phyloP scores from a whole-genome alignment of 805 yeast genomes.

The Metschnikowia chrysomelidarum region DNA sequence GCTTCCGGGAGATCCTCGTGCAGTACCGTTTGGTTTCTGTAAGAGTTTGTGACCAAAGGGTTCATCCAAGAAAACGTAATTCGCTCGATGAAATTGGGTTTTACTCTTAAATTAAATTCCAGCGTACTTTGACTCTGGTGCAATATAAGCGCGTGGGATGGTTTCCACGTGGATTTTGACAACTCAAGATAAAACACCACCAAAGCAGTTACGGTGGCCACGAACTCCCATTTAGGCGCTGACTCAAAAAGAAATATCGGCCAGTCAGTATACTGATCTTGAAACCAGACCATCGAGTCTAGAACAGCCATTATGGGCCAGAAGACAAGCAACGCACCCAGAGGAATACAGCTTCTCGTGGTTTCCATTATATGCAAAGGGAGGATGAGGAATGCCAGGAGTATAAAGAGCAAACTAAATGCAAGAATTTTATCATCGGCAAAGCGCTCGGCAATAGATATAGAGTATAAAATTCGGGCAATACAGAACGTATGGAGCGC shows the following conservation, averaged over 20 bases:
- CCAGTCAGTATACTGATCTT: slow-evolving; percentile 27
- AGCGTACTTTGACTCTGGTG: slow-evolving; percentile 27
- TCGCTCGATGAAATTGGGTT: slow-evolving; percentile 36
- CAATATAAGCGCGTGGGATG: slow-evolving; percentile 36
- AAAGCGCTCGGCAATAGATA: slow-evolving; percentile 24
- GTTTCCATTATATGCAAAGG: slow-evolving; percentile 48
- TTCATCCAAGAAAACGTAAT: slow-evolving; percentile 51
- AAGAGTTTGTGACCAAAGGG: slow-evolving; percentile 39
- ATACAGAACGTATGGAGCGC: slow-evolving; percentile 18
- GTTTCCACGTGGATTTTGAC: slow-evolving; percentile 31
- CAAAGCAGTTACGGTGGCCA: slow-evolving; percentile 25
- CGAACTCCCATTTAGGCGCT: slow-evolving; percentile 7
- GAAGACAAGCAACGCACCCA: slow-evolving; percentile 38
- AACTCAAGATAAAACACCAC: slow-evolving; percentile 40
- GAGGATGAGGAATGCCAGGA: slow-evolving; percentile 21
- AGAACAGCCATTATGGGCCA: slow-evolving; percentile 33
- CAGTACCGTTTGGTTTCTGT: slow-evolving; percentile 33
- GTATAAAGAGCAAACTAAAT: slow-evolving; percentile 11
- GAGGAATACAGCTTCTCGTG: slow-evolving; percentile 35
- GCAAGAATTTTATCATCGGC: slow-evolving; percentile 22
- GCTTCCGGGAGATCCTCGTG: slow-evolving; percentile 29
- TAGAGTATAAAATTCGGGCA: slow-evolving; percentile 12
- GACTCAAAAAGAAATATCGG: slow-evolving; percentile 14
- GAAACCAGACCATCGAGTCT: slow-evolving; percentile 23
- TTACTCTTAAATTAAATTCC: slow-evolving; percentile 9